A percentile compares a stretch with the other conserved stretches of the same genome.
Conservation (phyloP, 2,329 filamentous ascomycete genomes). For the Colletotrichum lentis region DNA sequence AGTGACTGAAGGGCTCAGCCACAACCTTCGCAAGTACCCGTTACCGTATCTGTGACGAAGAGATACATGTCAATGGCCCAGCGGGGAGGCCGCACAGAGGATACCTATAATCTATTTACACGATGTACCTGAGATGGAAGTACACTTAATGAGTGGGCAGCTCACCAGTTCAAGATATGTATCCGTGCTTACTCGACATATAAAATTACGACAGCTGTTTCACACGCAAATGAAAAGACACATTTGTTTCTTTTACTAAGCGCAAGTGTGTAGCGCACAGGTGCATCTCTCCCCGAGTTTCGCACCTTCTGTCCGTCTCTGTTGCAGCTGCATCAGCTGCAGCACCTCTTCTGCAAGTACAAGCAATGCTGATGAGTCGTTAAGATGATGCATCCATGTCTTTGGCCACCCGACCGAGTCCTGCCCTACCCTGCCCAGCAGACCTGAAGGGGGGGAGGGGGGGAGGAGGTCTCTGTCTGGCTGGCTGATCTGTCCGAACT, state of each 20-base stretch:
- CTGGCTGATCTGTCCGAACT: slow-evolving; percentile 27
- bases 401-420: slow-evolving; percentile 16
- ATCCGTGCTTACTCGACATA: too few species aligned
- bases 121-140: too few species aligned
- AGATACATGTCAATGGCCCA: too few species aligned
- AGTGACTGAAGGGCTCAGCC: not conserved
- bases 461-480: slow-evolving; percentile 9
- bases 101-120: too few species aligned
- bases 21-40: not conserved
- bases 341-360: slow-evolving; percentile 4
- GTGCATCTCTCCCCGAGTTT: slow-evolving; percentile 14
- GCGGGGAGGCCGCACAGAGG: too few species aligned
- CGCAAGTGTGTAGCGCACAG: not conserved
- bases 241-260: not conserved
- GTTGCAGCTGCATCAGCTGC: not conserved
- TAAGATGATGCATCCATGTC: slow-evolving; percentile 23
- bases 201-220: too few species aligned
- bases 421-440: slow-evolving; percentile 17
- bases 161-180: too few species aligned
- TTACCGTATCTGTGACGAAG: not conserved
- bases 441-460: not conserved
- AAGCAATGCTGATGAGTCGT: slow-evolving; percentile 27
- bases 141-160: too few species aligned
- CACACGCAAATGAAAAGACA: not conserved
- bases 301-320: slow-evolving; percentile 14